A percentile compares a stretch with the other conserved stretches of the same genome.
Evolutionary conservation across 257 asterid genomes (phyloP).

Genomic region (Salvia splendens): DNA sequence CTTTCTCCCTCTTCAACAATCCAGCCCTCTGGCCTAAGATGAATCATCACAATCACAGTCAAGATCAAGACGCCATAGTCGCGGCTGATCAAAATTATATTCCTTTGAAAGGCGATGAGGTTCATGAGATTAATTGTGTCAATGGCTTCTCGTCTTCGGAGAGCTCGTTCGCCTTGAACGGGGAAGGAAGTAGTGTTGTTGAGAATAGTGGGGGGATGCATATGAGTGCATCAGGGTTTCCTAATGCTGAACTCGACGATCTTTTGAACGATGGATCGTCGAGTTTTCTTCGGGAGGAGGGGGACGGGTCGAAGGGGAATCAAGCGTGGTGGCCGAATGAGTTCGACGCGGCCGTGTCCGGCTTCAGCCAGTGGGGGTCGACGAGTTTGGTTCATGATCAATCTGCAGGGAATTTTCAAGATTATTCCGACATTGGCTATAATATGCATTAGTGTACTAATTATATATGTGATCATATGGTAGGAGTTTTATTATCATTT

Average conservation of each 20-base stretch:
- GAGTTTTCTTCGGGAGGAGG: constrained; percentile 36
- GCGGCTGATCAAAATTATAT: constrained; percentile 35
- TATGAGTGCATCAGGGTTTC: constrained; percentile 35
- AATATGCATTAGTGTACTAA: constrained; percentile 35
- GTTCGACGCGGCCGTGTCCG: constrained; percentile 57
- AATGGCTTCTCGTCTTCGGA: constrained; percentile 38
- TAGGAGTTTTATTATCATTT: constrained; percentile 7
- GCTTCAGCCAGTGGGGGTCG: constrained; percentile 63
- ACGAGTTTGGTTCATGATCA: constrained; percentile 44
- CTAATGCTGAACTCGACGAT: constrained; percentile 59
- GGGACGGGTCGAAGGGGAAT: constrained; percentile 42
- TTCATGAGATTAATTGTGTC: constrained; percentile 7
- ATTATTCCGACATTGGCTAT: constrained; percentile 46
- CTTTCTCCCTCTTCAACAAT: constrained; percentile 55
- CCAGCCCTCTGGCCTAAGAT: constrained; percentile 65
- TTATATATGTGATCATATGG: no score
- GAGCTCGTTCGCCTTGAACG: constrained; percentile 21
- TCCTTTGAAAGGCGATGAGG: constrained; percentile 27
- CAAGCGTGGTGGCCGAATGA: constrained; percentile 69
- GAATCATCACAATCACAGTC: constrained; percentile 40
- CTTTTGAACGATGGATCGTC: constrained; percentile 41
- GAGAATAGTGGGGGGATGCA: constrained; percentile 31
- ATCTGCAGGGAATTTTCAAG: constrained; percentile 52
- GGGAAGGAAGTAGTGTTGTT: constrained; percentile 13
- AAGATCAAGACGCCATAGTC: constrained; percentile 23